Conservation (phyloP, 202 grass and related monocot species). For the Dendrocalamus latiflorus region DNA sequence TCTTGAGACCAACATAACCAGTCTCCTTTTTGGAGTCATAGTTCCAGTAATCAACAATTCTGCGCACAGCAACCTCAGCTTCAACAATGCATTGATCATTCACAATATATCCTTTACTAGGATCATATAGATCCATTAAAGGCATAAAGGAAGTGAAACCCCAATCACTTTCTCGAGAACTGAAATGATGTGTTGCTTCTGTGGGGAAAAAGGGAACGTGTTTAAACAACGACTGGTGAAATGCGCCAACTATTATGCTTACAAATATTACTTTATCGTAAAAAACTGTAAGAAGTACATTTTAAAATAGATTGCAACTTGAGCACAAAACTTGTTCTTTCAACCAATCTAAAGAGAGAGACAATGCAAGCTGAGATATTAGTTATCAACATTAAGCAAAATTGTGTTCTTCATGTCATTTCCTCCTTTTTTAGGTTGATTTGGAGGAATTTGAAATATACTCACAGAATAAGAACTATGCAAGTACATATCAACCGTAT, state of each 20-base stretch:
- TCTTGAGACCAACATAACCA: conserved; percentile 78
- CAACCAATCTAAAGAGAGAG: not conserved
- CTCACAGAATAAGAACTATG: not conserved
- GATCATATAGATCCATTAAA: conserved; percentile 60
- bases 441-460: conserved; percentile 1
- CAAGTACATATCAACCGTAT: not conserved
- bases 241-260: not conserved
- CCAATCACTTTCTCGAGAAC: conserved; percentile 67
- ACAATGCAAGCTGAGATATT: not conserved
- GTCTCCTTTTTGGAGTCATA: conserved; percentile 77
- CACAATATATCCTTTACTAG: conserved; percentile 64
- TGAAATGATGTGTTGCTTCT: conserved; percentile 57
- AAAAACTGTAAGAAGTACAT: not conserved
- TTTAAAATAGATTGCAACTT: not conserved
- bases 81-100: conserved; percentile 69
- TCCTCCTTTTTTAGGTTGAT: not conserved
- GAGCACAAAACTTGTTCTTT: not conserved
- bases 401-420: not conserved
- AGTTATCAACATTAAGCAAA: not conserved
- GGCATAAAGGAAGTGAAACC: conserved; percentile 73
- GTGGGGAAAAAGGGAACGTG: not conserved
- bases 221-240: not conserved
- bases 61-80: conserved; percentile 66
- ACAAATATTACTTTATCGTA: not conserved
- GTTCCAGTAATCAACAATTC: conserved; percentile 52